phyloP scores from a whole-genome alignment of 495 filamentous ascomycete genomes.

The Bryoglossum gracile region DNA sequence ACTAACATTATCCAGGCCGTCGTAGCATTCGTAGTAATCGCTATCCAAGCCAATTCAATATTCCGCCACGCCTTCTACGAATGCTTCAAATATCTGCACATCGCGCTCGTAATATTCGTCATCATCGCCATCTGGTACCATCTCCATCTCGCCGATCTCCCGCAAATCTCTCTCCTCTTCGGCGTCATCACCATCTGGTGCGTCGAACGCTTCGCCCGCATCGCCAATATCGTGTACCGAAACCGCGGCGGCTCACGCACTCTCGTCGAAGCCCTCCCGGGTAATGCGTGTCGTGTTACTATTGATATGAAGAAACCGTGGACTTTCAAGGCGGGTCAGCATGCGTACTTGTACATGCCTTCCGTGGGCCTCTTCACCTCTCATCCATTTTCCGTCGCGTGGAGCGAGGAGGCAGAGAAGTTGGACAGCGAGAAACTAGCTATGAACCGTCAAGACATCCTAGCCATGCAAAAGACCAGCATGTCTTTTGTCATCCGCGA shows the following conservation, averaged over 20 bases:
- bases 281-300: slow-evolving; percentile 59
- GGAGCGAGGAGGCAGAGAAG: slow-evolving; percentile 50
- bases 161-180: slow-evolving; percentile 54
- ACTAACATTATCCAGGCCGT: slow-evolving; percentile 49
- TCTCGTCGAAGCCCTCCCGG: slow-evolving; percentile 56
- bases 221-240: slow-evolving; percentile 49
- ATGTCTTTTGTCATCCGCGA: slow-evolving; percentile 75
- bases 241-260: slow-evolving; percentile 56
- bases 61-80: slow-evolving; percentile 89
- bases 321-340: slow-evolving; percentile 65
- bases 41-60: slow-evolving; percentile 64
- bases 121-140: slow-evolving; percentile 66
- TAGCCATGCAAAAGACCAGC: slow-evolving; percentile 50
- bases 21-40: slow-evolving; percentile 53
- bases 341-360: slow-evolving; percentile 79
- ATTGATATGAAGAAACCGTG: slow-evolving; percentile 72
- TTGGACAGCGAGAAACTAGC: slow-evolving; percentile 43
- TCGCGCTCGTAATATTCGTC: slow-evolving; percentile 54
- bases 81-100: slow-evolving; percentile 74
- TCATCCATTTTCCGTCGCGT: slow-evolving; percentile 61
- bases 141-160: slow-evolving; percentile 51
- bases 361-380: slow-evolving; percentile 61
- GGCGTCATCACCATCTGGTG: slow-evolving; percentile 57
- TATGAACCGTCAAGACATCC: slow-evolving; percentile 49
- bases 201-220: slow-evolving; percentile 52